Evolutionary conservation across 2,329 filamentous ascomycete species (phyloP).

Genomic region (Penicillium sp.): DNA sequence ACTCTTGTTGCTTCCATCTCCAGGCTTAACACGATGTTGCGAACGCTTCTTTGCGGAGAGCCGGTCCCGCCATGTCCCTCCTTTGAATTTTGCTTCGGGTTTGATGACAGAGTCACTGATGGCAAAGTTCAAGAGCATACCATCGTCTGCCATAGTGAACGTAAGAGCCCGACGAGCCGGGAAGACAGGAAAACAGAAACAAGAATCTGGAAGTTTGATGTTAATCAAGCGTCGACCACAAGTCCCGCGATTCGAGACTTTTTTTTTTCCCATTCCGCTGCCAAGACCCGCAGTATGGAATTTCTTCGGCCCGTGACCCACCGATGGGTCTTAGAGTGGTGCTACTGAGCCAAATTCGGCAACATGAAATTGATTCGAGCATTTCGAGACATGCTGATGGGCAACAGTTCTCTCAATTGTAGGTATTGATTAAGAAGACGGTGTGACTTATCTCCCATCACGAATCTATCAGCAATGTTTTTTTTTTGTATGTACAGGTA

Average conservation of each 20-base stretch:
- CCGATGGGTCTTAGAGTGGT: neutral
- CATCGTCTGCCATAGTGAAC: slow-evolving; percentile 77
- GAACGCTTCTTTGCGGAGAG: slow-evolving; percentile 69
- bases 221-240: slow-evolving; percentile 1
- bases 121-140: slow-evolving; percentile 89
- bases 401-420: too few species aligned
- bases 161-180: slow-evolving; percentile 4
- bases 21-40: slow-evolving; percentile 40
- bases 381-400: too few species aligned
- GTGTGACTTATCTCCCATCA: too few species aligned
- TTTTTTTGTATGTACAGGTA: neutral
- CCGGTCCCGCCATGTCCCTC: slow-evolving; percentile 89
- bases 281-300: slow-evolving; percentile 18
- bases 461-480: too few species aligned
- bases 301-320: slow-evolving; percentile 28
- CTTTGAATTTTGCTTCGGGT: slow-evolving; percentile 62
- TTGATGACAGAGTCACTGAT: slow-evolving; percentile 62
- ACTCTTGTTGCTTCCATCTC: slow-evolving; percentile 10
- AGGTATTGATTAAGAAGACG: too few species aligned
- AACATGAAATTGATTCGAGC: too few species aligned
- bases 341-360: too few species aligned
- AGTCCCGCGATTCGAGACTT: slow-evolving; percentile 18
- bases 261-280: slow-evolving; percentile 22
- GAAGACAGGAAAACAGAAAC: slow-evolving; percentile 1
- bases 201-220: neutral